A percentile compares a stretch with the other conserved stretches of the same genome.
Evolutionary conservation across 2,329 filamentous ascomycete species (phyloP).

Genomic region (Arthrobotrys sphaeroides): DNA sequence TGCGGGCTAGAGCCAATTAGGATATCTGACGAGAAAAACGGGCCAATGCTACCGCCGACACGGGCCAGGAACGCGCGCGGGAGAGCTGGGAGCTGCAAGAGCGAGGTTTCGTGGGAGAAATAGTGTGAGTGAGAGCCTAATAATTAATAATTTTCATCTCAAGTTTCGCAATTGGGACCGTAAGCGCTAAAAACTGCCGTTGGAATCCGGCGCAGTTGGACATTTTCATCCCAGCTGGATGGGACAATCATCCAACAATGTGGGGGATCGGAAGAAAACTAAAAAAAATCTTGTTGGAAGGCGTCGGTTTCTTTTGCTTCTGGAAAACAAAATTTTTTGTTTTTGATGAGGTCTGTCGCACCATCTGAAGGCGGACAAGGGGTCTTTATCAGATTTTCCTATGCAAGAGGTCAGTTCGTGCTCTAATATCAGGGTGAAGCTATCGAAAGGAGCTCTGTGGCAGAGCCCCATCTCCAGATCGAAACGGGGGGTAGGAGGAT

Average conservation of each 20-base stretch:
- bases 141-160: slow-evolving; percentile 41
- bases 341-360: slow-evolving; percentile 44
- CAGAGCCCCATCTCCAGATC: slow-evolving; percentile 44
- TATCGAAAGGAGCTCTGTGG: slow-evolving; percentile 35
- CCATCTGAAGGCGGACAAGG: slow-evolving; percentile 28
- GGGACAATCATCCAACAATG: slow-evolving; percentile 2
- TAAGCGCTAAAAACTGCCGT: slow-evolving; percentile 40
- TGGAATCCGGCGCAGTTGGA: slow-evolving; percentile 33
- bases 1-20: slow-evolving; percentile 32
- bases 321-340: slow-evolving; percentile 2
- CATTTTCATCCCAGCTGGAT: slow-evolving; percentile 1
- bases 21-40: slow-evolving; percentile 25
- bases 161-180: slow-evolving; percentile 45
- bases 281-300: neutral
- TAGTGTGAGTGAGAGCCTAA: neutral
- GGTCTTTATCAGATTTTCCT: slow-evolving; percentile 13
- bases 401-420: neutral
- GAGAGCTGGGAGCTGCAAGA: slow-evolving; percentile 11
- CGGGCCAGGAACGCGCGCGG: slow-evolving; percentile 46
- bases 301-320: neutral
- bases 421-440: slow-evolving; percentile 20
- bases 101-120: neutral
- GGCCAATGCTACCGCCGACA: slow-evolving; percentile 34
- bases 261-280: slow-evolving; percentile 16
- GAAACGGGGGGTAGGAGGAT: slow-evolving; percentile 28